Evolutionary conservation across 2,329 filamentous ascomycete species (phyloP).

Genomic region (Arthrinium puccinioides): DNA sequence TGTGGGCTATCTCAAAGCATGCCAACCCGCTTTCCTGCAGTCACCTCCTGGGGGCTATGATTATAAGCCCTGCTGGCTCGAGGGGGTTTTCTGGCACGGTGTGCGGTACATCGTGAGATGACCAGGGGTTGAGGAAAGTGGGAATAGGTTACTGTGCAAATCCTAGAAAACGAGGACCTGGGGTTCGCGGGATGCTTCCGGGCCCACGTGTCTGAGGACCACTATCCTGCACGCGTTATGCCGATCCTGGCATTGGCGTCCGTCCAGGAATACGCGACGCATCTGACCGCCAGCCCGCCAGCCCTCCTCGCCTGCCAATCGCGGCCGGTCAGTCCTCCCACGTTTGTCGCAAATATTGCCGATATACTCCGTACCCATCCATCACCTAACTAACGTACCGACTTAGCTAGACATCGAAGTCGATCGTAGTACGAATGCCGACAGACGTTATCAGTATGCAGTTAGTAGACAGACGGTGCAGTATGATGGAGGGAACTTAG

Average conservation of each 20-base stretch:
- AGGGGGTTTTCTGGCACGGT: slow-evolving; percentile 1
- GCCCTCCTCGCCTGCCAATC: no score
- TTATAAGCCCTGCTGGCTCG: neutral
- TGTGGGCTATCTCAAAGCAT: neutral
- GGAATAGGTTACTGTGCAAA: neutral
- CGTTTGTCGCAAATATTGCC: no score
- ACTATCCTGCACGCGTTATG: slow-evolving; percentile 1
- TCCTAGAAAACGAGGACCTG: slow-evolving; percentile 2
- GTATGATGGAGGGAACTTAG: no score
- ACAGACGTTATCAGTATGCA: no score
- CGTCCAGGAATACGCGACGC: neutral
- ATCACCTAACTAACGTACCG: no score
- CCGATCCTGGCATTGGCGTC: slow-evolving; percentile 1
- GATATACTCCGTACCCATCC: no score
- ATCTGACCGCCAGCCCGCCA: neutral
- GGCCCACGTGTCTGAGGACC: slow-evolving; percentile 1
- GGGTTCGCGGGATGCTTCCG: slow-evolving; percentile 3
- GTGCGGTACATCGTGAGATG: neutral
- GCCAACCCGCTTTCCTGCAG: slow-evolving; percentile 3
- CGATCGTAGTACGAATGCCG: no score
- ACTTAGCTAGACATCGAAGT: no score
- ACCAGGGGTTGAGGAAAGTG: neutral
- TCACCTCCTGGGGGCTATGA: neutral
- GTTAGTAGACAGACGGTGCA: no score
- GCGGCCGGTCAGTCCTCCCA: no score